phyloP scores from a whole-genome alignment of 2,329 filamentous ascomycete species.

The Anisogramma anomala region DNA sequence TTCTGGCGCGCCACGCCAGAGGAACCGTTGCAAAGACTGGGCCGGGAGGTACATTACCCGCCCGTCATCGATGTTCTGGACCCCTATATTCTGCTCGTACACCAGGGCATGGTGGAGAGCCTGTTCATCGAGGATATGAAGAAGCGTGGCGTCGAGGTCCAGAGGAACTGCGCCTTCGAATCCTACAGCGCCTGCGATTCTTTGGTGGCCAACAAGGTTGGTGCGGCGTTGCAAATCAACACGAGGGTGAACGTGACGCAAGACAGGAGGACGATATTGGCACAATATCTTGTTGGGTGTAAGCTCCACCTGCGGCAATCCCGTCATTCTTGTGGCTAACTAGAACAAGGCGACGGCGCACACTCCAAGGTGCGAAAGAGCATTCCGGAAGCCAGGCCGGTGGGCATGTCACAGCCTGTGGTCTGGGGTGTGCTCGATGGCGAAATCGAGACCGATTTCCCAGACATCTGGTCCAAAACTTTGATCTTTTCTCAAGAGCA shows the following conservation, averaged over 20 bases:
- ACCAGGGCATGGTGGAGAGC: constrained; percentile 67
- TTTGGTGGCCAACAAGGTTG: constrained; percentile 29
- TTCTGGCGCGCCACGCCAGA: constrained; percentile 54
- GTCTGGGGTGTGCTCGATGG: constrained; percentile 49
- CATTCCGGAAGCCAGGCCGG: constrained; percentile 31
- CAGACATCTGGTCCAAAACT: constrained; percentile 49
- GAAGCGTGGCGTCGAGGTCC: constrained; percentile 51
- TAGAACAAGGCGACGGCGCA: constrained; percentile 33
- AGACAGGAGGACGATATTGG: constrained; percentile 34
- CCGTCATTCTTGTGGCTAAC: constrained; percentile 13
- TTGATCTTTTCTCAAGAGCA: constrained; percentile 40
- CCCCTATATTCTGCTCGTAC: constrained; percentile 47
- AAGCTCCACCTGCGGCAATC: constrained; percentile 18
- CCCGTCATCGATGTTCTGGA: constrained; percentile 43
- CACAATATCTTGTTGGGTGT: constrained; percentile 59
- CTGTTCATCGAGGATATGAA: constrained; percentile 58
- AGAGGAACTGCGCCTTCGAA: constrained; percentile 52
- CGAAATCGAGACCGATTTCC: constrained; percentile 46
- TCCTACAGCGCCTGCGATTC: constrained; percentile 32
- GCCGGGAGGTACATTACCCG: constrained; percentile 56
- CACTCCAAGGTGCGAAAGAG: constrained; percentile 41
- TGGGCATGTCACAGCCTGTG: constrained; percentile 25
- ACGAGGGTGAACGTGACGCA: constrained; percentile 41
- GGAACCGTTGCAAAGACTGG: constrained; percentile 31
- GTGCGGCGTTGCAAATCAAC: constrained; percentile 35